A percentile compares a stretch with the other conserved stretches of the same genome.
phyloP scores from a whole-genome alignment of 78 protist genomes.

The Blattamonas nauphoetae region DNA sequence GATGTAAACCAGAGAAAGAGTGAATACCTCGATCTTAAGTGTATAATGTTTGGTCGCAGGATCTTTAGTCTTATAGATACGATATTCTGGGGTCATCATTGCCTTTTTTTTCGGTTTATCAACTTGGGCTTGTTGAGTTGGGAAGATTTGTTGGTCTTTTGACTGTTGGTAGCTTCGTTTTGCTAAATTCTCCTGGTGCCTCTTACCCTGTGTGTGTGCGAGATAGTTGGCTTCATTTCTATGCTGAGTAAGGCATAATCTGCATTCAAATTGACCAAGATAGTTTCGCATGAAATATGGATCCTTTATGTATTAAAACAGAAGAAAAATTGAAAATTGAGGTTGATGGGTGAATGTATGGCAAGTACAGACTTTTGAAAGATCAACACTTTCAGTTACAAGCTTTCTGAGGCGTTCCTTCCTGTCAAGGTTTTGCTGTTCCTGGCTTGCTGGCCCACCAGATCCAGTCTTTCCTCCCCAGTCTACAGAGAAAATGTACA shows the following conservation, averaged over 20 bases:
- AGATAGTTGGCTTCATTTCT: constrained; percentile 77
- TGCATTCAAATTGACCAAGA: constrained; percentile 93
- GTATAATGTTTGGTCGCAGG: constrained; percentile 34
- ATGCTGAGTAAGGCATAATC: constrained; percentile 93
- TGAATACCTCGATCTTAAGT: constrained; percentile 44
- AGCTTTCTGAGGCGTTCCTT: constrained; percentile 72
- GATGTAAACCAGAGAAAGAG: not conserved
- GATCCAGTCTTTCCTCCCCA: constrained; percentile 6
- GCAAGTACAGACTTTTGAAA: constrained; percentile 53
- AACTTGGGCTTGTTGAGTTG: not conserved
- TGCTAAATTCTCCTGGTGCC: constrained; percentile 83
- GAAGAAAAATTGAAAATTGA: no score
- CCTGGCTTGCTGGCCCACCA: not conserved
- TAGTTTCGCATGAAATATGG: constrained; percentile 69
- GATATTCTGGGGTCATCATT: constrained; percentile 85
- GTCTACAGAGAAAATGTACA: not conserved
- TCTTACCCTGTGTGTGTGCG: constrained; percentile 68
- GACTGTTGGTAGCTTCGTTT: constrained; percentile 47
- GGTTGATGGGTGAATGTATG: not conserved
- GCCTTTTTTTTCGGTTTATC: constrained; percentile 55
- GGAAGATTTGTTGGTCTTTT: not conserved
- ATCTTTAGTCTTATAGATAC: constrained; percentile 38
- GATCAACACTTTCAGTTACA: constrained; percentile 77
- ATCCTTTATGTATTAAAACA: constrained; percentile 25
- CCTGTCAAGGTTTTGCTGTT: constrained; percentile 55